phyloP scores from a whole-genome alignment of 2,329 filamentous ascomycete genomes.

The Colletotrichum sp. region DNA sequence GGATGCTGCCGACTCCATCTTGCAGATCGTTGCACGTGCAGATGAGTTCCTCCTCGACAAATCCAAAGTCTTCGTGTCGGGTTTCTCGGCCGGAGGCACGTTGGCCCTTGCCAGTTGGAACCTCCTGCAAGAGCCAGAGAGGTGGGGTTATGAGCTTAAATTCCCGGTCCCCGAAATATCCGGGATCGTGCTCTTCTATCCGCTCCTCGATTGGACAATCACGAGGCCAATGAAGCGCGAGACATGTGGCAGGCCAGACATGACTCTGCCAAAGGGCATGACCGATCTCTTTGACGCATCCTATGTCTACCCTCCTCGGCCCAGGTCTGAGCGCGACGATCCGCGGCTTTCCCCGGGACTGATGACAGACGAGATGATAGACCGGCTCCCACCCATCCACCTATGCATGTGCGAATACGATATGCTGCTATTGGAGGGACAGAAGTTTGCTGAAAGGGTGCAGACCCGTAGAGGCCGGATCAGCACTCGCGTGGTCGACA shows the following conservation, averaged over 20 bases:
- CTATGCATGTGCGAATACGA: slow-evolving; percentile 69
- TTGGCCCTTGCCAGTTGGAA: slow-evolving; percentile 55
- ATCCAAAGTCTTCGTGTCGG: slow-evolving; percentile 61
- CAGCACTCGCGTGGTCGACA: slow-evolving; percentile 47
- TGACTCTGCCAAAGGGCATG: slow-evolving; percentile 60
- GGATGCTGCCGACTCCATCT: slow-evolving; percentile 67
- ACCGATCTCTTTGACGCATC: slow-evolving; percentile 69
- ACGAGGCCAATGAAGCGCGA: slow-evolving; percentile 60
- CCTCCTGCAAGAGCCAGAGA: slow-evolving; percentile 47
- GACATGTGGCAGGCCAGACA: slow-evolving; percentile 59
- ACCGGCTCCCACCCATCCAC: slow-evolving; percentile 58
- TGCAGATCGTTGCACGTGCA: slow-evolving; percentile 64
- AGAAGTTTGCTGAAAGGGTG: slow-evolving; percentile 66
- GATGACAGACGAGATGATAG: slow-evolving; percentile 57
- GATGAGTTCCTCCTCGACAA: slow-evolving; percentile 63
- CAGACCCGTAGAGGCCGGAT: slow-evolving; percentile 29
- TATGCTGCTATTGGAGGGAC: slow-evolving; percentile 66
- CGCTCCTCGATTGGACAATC: slow-evolving; percentile 65
- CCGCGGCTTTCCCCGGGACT: slow-evolving; percentile 64
- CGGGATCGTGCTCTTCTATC: slow-evolving; percentile 66
- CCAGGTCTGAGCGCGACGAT: slow-evolving; percentile 50
- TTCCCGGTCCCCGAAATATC: slow-evolving; percentile 51
- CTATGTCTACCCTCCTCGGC: slow-evolving; percentile 61
- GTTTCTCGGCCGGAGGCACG: slow-evolving; percentile 69
- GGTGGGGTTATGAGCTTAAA: slow-evolving; percentile 41